Percentiles rank a stretch among this genome's conserved stretches.
Conservation (phyloP, 2,329 filamentous ascomycete genomes). For the Phialophora chinensis region DNA sequence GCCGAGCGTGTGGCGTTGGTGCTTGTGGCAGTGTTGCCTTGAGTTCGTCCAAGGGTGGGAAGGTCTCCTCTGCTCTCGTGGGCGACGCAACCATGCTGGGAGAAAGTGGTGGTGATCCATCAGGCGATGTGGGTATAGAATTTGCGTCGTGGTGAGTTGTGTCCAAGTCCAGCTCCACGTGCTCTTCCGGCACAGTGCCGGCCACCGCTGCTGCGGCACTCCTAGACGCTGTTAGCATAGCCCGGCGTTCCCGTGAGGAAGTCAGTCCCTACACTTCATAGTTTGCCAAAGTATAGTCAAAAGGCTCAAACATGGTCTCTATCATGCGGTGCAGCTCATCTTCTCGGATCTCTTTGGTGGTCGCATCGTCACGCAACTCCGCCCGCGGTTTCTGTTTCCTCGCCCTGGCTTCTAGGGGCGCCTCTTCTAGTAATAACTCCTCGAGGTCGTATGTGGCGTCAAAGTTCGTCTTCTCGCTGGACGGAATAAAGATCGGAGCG, state of each 20-base stretch:
- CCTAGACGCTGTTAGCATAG: conserved; percentile 44
- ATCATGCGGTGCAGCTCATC: conserved; percentile 95
- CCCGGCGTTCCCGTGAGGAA: conserved; percentile 39
- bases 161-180: conserved; percentile 30
- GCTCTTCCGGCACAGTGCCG: conserved; percentile 33
- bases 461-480: conserved; percentile 98
- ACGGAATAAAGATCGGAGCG: conserved; percentile 88
- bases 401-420: conserved; percentile 88
- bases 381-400: conserved; percentile 92
- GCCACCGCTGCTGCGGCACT: conserved; percentile 37
- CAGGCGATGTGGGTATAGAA: conserved; percentile 34
- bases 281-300: conserved; percentile 87
- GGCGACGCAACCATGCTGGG: conserved; percentile 26
- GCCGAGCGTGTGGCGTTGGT: conserved; percentile 20
- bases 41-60: conserved; percentile 25
- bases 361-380: conserved; percentile 89
- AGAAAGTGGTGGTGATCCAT: conserved; percentile 39
- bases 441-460: conserved; percentile 98
- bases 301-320: conserved; percentile 89
- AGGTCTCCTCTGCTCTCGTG: conserved; percentile 23
- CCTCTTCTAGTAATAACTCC: conserved; percentile 90
- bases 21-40: conserved; percentile 33
- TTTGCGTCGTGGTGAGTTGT: conserved; percentile 33
- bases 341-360: conserved; percentile 90
- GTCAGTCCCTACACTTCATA: conserved; percentile 69